These are phyloP conservation scores for Cercospora sesami DNA, from an alignment of 2,329 filamentous ascomycete genomes.

Conservation along the genomic window DNA sequence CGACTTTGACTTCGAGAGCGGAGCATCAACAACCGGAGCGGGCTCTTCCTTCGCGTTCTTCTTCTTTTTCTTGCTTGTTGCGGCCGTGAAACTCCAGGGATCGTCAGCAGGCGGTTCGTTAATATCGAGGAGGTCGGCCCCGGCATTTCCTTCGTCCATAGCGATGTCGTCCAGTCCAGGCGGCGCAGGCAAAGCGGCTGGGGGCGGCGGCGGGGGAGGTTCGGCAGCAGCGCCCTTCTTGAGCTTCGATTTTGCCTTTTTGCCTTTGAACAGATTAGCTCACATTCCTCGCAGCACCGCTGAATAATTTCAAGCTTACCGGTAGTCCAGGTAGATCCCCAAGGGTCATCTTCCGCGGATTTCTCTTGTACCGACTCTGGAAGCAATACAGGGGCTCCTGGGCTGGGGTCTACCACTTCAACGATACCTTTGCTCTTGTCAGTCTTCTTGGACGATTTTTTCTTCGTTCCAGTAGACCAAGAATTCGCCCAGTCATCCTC, in stretches of 20 bases:
- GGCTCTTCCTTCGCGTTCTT: conserved; percentile 33
- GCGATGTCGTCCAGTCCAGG: conserved; percentile 31
- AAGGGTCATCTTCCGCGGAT: conserved; percentile 39
- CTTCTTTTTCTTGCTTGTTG: conserved; percentile 43
- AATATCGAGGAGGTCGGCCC: conserved; percentile 27
- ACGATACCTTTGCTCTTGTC: conserved; percentile 46
- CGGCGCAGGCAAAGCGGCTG: conserved; percentile 35
- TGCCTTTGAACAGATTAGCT: conserved; percentile 41
- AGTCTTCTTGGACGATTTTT: conserved; percentile 53
- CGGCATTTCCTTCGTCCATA: conserved; percentile 38
- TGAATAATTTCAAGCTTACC: conserved; percentile 16
- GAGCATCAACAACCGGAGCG: conserved; percentile 37
- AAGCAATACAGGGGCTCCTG: conserved; percentile 43
- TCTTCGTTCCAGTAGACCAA: conserved; percentile 58
- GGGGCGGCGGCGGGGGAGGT: conserved; percentile 36
- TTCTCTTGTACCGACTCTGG: conserved; percentile 44
- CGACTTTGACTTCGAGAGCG: conserved; percentile 39
- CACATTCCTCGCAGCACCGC: conserved; percentile 3
- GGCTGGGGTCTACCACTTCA: conserved; percentile 39
- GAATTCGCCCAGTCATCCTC: conserved; percentile 55
- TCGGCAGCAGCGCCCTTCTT: conserved; percentile 51
- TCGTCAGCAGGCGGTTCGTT: conserved; percentile 31
- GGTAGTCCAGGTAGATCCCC: conserved; percentile 28
- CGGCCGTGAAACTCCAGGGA: conserved; percentile 32
- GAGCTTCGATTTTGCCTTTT: conserved; percentile 57